Evolutionary conservation across 2,329 filamentous ascomycete species (phyloP).

Genomic region (Thermomyces lanuginosus): DNA sequence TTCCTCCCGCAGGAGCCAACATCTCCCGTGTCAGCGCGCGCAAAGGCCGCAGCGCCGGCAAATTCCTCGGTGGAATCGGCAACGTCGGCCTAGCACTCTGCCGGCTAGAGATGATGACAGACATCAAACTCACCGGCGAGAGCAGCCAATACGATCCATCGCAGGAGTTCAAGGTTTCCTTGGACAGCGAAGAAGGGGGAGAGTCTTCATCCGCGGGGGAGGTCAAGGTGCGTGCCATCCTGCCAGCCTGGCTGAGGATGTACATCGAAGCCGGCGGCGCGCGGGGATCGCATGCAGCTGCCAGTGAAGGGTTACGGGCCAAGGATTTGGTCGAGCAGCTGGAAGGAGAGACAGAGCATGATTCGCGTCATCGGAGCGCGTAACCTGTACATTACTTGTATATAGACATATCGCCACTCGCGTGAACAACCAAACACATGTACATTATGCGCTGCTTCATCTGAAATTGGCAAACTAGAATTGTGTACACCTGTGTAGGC

Average conservation of each 20-base stretch:
- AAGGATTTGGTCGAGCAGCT: constrained; percentile 22
- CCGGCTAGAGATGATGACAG: constrained; percentile 79
- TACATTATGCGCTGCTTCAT: too few relatives aligned
- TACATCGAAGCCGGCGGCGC: constrained; percentile 24
- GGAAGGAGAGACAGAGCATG: constrained; percentile 20
- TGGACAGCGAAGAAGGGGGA: constrained; percentile 27
- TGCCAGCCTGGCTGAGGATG: constrained; percentile 56
- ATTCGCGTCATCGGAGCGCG: too few relatives aligned
- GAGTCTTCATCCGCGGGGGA: constrained; percentile 23
- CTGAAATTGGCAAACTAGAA: too few relatives aligned
- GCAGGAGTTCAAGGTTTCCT: constrained; percentile 46
- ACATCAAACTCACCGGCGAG: constrained; percentile 54
- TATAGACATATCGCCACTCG: too few relatives aligned
- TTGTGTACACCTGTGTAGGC: too few relatives aligned
- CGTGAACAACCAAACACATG: too few relatives aligned
- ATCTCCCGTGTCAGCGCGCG: constrained; percentile 36
- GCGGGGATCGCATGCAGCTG: constrained; percentile 13
- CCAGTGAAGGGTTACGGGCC: constrained; percentile 18
- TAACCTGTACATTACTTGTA: background rate
- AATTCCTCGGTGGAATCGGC: constrained; percentile 61
- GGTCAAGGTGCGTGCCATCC: constrained; percentile 57
- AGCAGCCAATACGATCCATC: constrained; percentile 42
- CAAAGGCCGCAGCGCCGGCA: constrained; percentile 56
- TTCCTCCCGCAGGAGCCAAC: constrained; percentile 30
- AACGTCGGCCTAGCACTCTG: constrained; percentile 80